phyloP scores from a whole-genome alignment of 768 basidiomycete genomes.

The Tricholoma bakamatsutake region DNA sequence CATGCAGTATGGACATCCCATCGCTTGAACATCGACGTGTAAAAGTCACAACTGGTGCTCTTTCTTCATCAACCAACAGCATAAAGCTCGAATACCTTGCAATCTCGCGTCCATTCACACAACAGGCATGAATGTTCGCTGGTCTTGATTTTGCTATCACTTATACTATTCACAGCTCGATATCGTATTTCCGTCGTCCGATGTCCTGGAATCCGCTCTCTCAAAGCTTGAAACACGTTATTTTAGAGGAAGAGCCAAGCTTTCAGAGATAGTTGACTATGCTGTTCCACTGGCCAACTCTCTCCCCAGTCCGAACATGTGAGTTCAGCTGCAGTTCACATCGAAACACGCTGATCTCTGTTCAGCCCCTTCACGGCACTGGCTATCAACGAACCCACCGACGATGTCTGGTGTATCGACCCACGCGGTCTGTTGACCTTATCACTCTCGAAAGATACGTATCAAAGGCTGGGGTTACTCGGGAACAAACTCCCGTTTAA shows the following conservation, averaged over 20 bases:
- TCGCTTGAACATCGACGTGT: constrained; percentile 16
- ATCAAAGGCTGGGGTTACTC: constrained; percentile 54
- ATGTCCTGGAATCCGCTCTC: constrained; percentile 33
- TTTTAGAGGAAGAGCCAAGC: constrained; percentile 33
- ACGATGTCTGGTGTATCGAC: constrained; percentile 71
- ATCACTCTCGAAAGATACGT: constrained; percentile 48
- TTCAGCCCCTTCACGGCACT: constrained; percentile 26
- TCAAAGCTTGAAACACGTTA: constrained; percentile 38
- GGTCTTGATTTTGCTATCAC: background rate
- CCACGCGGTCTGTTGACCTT: constrained; percentile 54
- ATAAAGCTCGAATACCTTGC: constrained; percentile 29
- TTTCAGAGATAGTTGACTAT: constrained; percentile 39
- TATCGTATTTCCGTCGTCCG: constrained; percentile 47
- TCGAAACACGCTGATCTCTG: constrained; percentile 3
- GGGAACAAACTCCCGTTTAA: constrained; percentile 54
- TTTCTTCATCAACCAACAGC: constrained; percentile 7
- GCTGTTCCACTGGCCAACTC: constrained; percentile 23
- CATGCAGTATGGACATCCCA: constrained; percentile 7
- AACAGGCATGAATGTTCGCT: constrained; percentile 32
- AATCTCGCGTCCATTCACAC: constrained; percentile 44
- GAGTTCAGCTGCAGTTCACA: background rate
- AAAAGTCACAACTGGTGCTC: constrained; percentile 12
- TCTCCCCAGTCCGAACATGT: constrained; percentile 2
- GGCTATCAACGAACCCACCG: constrained; percentile 25
- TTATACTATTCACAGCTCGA: constrained; percentile 43